These are phyloP conservation scores for Xylariales sp. DNA, from an alignment of 2,329 filamentous ascomycete species.

Conservation along the genomic window DNA sequence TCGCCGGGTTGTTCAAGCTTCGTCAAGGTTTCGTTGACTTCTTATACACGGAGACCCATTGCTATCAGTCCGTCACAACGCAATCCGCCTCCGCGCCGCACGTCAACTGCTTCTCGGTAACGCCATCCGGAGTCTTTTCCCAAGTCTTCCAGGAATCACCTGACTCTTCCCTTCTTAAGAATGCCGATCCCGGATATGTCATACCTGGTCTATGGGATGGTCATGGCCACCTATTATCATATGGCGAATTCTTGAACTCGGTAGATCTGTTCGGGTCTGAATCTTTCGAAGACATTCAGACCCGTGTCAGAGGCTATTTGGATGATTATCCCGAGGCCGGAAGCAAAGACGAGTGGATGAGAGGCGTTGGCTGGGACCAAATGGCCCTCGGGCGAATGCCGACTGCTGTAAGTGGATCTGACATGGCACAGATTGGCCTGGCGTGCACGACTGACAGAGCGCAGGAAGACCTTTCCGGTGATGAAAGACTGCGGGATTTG, in stretches of 20 bases:
- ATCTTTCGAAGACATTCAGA: conserved; percentile 50
- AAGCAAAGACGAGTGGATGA: conserved; percentile 53
- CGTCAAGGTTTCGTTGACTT: conserved; percentile 18
- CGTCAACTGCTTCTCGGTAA: conserved; percentile 53
- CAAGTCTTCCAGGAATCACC: conserved; percentile 37
- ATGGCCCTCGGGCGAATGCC: conserved; percentile 61
- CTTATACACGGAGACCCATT: conserved; percentile 30
- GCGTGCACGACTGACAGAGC: conserved; percentile 9
- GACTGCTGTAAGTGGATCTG: conserved; percentile 45
- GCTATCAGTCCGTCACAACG: conserved; percentile 40
- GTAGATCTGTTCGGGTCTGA: conserved; percentile 57
- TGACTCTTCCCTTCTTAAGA: conserved; percentile 22
- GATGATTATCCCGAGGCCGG: conserved; percentile 45
- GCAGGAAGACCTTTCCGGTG: conserved; percentile 50
- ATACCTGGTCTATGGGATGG: conserved; percentile 68
- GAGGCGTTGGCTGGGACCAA: conserved; percentile 69
- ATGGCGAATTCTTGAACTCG: conserved; percentile 63
- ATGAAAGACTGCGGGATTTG: conserved; percentile 45
- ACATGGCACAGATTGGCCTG: conserved; percentile 18
- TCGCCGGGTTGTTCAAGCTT: conserved; percentile 20
- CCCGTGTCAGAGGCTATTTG: conserved; percentile 48
- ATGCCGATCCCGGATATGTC: conserved; percentile 44
- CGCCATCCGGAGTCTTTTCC: conserved; percentile 43
- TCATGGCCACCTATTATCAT: conserved; percentile 62
- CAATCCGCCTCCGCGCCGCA: conserved; percentile 30